phyloP scores from a whole-genome alignment of 768 basidiomycete species.

The Phylloporus scabripes region DNA sequence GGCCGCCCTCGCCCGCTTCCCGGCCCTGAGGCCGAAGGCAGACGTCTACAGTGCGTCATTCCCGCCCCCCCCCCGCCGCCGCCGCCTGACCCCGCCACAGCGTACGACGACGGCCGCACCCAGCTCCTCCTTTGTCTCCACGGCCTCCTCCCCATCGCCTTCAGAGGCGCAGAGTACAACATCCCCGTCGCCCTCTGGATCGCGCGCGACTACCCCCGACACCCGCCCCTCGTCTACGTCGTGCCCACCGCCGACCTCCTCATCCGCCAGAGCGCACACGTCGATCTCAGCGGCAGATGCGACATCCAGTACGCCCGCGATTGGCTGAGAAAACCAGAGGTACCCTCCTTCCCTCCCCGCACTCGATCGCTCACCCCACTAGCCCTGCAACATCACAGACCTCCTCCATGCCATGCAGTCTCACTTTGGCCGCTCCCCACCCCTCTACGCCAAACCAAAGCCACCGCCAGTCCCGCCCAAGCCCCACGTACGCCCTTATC shows the following conservation, averaged over 20 bases:
- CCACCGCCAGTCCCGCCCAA: slow-evolving; percentile 38
- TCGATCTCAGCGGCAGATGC: slow-evolving; percentile 80
- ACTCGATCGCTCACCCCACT: slow-evolving; percentile 2
- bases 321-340: slow-evolving; percentile 79
- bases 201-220: slow-evolving; percentile 74
- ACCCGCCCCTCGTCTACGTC: slow-evolving; percentile 84
- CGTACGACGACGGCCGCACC: slow-evolving; percentile 91
- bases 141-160: slow-evolving; percentile 86
- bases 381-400: slow-evolving; percentile 74
- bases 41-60: slow-evolving; percentile 64
- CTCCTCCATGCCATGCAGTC: slow-evolving; percentile 75
- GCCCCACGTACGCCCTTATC: slow-evolving; percentile 26
- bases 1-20: slow-evolving; percentile 46
- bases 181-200: slow-evolving; percentile 92
- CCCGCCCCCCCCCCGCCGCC: not conserved
- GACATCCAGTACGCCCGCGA: slow-evolving; percentile 61
- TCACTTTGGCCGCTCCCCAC: slow-evolving; percentile 80
- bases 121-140: slow-evolving; percentile 88
- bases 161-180: slow-evolving; percentile 74
- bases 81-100: slow-evolving; percentile 36
- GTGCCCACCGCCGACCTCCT: slow-evolving; percentile 90
- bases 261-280: slow-evolving; percentile 64
- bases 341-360: slow-evolving; percentile 5
- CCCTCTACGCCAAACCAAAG: slow-evolving; percentile 82
- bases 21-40: slow-evolving; percentile 67